Conservation (phyloP, 495 filamentous ascomycete genomes). For the Talaromyces liani region DNA sequence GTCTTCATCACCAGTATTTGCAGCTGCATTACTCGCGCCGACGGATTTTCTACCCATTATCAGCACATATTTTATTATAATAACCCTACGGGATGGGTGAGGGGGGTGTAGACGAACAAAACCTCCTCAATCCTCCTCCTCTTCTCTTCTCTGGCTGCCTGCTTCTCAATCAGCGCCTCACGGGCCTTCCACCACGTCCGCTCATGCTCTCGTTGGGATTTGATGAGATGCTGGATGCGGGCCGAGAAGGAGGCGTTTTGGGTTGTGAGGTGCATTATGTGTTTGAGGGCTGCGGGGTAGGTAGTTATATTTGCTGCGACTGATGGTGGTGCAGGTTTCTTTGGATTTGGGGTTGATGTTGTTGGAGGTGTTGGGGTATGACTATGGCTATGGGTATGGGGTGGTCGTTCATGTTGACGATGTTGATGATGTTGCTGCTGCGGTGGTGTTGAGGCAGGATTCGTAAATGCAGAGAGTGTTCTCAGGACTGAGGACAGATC, state of each 20-base stretch:
- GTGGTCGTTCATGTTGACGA: background rate
- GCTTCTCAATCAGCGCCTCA: conserved; percentile 43
- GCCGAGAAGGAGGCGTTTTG: conserved; percentile 34
- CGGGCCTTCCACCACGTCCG: conserved; percentile 54
- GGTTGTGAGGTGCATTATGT: conserved; percentile 51
- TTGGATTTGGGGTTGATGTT: background rate
- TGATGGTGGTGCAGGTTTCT: background rate
- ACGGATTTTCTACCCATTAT: conserved; percentile 28
- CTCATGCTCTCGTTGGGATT: conserved; percentile 57
- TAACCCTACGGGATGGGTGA: no score
- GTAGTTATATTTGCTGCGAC: conserved; percentile 53
- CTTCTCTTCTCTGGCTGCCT: conserved; percentile 38
- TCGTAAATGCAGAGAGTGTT: conserved; percentile 39
- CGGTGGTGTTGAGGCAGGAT: conserved; percentile 9
- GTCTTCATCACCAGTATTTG: conserved; percentile 14
- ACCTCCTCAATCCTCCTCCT: conserved; percentile 47
- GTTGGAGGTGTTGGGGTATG: background rate
- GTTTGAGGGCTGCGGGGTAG: conserved; percentile 54
- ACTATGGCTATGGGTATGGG: background rate
- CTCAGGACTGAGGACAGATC: conserved; percentile 47
- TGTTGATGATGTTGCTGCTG: background rate
- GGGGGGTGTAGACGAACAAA: conserved; percentile 20
- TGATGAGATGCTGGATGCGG: conserved; percentile 48
- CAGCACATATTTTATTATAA: background rate
- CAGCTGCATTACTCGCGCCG: conserved; percentile 16